Evolutionary conservation across 148 eudicot genomes (phyloP), one percentile per base, ranked within the genome.

Genomic region (Silene conica): DNA sequence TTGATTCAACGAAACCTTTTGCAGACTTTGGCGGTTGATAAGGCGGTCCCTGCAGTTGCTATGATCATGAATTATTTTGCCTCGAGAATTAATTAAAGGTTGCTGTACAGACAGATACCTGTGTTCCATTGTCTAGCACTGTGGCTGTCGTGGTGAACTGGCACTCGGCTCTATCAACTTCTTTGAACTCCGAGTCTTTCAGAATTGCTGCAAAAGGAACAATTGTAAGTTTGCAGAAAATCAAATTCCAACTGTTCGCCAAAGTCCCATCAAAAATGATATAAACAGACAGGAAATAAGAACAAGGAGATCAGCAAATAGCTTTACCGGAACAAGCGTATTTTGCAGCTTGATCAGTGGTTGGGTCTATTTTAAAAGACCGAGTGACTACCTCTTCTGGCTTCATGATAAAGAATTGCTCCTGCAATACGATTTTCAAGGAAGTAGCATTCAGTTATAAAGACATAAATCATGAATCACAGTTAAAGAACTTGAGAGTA

Each of bases 131-230:
- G 70, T 94, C 98, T 50, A 89, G 73, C 76, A 83, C 81, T 70
- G 97, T 94, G 73, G 96, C 90, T 63, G 93, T 94, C n/a, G 97
- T 94, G 71, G 93, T 91, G 74, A 94, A 94, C 34, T 31, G 34
- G 34, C 34, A 31, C 34, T 31, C 34, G 34, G 34, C 34, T 31
- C 34, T 31, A 31, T 94, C 97, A 72, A 85, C 93, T 88, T 94
- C 96, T 68, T 80, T 80, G 77, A 86, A 94, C 69, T 84, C 96
- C 14, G 97, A 87, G 74, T 94, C 97, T 78, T 94, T 94, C 0
- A 94, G 75, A 80, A 94, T 94, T 55, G 98, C 97, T 94, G 90
- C 86, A 82, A 64, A 71, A 82, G 19, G 26, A 6, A 31, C 28
- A 67, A 67, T 4, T 15, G 19, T 3, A 25, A 19, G 60, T n/a